Percentiles rank a stretch among this genome's conserved stretches.
These are phyloP conservation scores for Babesia ovis DNA, from an alignment of 169 alveolate species.

Conservation along the genomic window DNA sequence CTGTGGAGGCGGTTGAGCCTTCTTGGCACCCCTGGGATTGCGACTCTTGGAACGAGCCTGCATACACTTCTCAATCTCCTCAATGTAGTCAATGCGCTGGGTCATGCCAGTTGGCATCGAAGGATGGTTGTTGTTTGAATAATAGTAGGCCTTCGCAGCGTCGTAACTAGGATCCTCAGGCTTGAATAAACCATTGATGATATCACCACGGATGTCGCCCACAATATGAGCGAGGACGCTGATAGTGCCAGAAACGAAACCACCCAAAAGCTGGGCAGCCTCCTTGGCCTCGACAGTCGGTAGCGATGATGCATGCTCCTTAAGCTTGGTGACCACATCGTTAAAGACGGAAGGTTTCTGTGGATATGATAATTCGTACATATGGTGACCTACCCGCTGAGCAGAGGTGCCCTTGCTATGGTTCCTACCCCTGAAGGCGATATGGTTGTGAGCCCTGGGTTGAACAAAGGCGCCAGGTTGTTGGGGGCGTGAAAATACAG, in stretches of 20 bases:
- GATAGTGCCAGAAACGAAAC: constrained; percentile 55
- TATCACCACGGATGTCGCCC: constrained; percentile 58
- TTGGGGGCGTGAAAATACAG: background rate
- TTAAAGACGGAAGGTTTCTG: constrained; percentile 40
- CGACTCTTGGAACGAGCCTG: background rate
- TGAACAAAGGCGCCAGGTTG: background rate
- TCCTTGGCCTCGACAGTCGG: constrained; percentile 54
- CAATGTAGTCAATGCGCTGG: constrained; percentile 67
- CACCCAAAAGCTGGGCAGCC: constrained; percentile 49
- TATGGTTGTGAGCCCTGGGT: background rate
- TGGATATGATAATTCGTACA: background rate
- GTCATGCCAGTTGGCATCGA: constrained; percentile 42
- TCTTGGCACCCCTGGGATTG: background rate
- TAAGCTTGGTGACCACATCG: constrained; percentile 20
- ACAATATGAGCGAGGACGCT: constrained; percentile 51
- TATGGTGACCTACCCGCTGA: constrained; percentile 14
- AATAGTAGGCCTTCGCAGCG: constrained; percentile 61
- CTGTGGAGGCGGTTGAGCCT: background rate
- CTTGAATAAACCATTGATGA: constrained; percentile 49
- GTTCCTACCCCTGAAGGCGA: constrained; percentile 22
- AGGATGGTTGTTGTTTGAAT: constrained; percentile 27
- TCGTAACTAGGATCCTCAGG: constrained; percentile 65
- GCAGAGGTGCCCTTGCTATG: constrained; percentile 12
- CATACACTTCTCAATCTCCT: constrained; percentile 55
- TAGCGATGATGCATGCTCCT: constrained; percentile 15